Evolutionary conservation across 345 rosid genomes (phyloP).

Genomic region (Euphorbia pulcherrima): DNA sequence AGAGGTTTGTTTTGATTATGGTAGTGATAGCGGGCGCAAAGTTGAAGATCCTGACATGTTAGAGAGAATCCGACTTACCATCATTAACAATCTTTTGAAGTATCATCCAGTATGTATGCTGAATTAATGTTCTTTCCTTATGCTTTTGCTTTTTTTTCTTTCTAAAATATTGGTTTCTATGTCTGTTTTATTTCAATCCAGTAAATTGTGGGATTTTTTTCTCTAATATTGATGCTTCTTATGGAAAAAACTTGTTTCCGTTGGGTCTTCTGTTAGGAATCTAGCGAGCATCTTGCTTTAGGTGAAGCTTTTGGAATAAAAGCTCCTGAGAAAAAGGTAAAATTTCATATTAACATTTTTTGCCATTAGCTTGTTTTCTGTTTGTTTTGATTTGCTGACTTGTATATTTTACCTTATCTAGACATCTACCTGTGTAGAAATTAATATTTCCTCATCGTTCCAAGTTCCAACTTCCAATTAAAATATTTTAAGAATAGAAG

Average conservation of each 20-base stretch:
- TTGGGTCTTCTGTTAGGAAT: conserved; percentile 54
- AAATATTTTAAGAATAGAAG: neutral
- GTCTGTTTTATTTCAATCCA: neutral
- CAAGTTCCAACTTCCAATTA: too few species aligned
- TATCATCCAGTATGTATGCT: conserved; percentile 81
- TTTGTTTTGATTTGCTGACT: too few species aligned
- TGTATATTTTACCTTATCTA: neutral
- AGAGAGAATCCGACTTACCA: conserved; percentile 86
- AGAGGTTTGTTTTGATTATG: conserved; percentile 25
- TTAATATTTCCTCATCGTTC: neutral
- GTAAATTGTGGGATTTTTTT: neutral
- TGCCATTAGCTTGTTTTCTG: neutral
- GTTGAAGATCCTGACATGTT: conserved; percentile 91
- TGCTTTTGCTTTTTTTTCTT: neutral
- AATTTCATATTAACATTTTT: neutral
- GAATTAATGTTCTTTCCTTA: neutral
- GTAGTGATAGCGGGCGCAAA: conserved; percentile 75
- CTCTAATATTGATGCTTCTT: neutral
- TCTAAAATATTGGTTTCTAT: neutral
- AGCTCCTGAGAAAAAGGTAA: conserved; percentile 85
- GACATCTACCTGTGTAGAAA: neutral
- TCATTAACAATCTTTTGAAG: conserved; percentile 89
- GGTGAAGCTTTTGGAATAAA: conserved; percentile 92
- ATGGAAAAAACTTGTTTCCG: neutral
- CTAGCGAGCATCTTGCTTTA: conserved; percentile 85